Conservation (phyloP, 495 filamentous ascomycete genomes). For the Cenococcum geophilum region DNA sequence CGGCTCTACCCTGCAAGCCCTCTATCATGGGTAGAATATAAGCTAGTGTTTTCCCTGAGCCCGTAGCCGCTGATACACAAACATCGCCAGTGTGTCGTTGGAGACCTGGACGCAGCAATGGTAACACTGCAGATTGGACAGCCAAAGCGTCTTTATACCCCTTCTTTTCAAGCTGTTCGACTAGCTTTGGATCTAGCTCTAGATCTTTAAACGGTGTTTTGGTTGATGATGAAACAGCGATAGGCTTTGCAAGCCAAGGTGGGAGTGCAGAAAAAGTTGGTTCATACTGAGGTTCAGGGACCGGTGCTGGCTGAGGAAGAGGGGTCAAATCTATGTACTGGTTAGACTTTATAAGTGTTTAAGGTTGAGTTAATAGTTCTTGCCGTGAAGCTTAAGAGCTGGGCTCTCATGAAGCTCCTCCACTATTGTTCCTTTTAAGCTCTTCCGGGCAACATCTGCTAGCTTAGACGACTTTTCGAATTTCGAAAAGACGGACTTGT, state of each 20-base stretch:
- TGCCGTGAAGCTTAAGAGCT: conserved; percentile 52
- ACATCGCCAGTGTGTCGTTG: conserved; percentile 62
- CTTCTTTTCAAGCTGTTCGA: conserved; percentile 56
- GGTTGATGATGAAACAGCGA: conserved; percentile 53
- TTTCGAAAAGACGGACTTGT: conserved; percentile 36
- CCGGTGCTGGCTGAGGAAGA: conserved; percentile 66
- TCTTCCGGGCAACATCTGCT: conserved; percentile 20
- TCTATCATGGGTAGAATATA: conserved; percentile 84
- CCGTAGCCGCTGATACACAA: conserved; percentile 82
- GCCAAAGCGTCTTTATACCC: conserved; percentile 73
- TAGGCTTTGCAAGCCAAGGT: conserved; percentile 69
- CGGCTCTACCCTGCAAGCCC: conserved; percentile 52
- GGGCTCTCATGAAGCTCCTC: conserved; percentile 18
- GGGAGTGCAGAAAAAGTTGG: conserved; percentile 54
- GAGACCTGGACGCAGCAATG: conserved; percentile 60
- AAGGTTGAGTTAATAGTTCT: background rate
- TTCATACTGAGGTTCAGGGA: conserved; percentile 47
- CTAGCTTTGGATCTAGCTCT: conserved; percentile 48
- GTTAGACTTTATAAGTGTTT: background rate
- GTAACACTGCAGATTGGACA: conserved; percentile 75
- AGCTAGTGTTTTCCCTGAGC: conserved; percentile 88
- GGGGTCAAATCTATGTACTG: conserved; percentile 51
- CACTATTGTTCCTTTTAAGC: conserved; percentile 3
- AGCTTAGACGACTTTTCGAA: conserved; percentile 35
- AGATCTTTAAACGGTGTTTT: conserved; percentile 57